Evolutionary conservation across 73 alveolate species (phyloP).

Genomic region (Tetrahymena elliotti): DNA sequence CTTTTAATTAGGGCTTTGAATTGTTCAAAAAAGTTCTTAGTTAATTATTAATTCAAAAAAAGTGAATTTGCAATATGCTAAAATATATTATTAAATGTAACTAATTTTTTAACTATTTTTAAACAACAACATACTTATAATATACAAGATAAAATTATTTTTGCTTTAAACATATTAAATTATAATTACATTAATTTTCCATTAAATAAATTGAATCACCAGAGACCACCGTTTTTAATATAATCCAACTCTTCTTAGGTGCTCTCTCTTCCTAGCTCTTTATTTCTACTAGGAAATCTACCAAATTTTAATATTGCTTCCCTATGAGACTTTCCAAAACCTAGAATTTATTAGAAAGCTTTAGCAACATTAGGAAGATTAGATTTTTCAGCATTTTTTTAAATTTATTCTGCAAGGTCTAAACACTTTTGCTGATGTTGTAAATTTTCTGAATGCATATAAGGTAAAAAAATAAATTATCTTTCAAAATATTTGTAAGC

Average conservation of each 20-base stretch:
- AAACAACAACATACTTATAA: too few relatives aligned
- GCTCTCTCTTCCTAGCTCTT: not conserved
- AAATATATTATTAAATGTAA: too few relatives aligned
- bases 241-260: not conserved
- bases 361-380: not conserved
- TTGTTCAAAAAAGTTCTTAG: too few relatives aligned
- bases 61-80: too few relatives aligned
- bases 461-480: not conserved
- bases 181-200: too few relatives aligned
- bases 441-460: not conserved
- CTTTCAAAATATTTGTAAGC: not conserved
- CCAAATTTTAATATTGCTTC: not conserved
- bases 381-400: not conserved
- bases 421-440: not conserved
- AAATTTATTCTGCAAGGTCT: not conserved
- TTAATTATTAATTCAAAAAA: too few relatives aligned
- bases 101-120: too few relatives aligned
- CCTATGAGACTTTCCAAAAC: not conserved
- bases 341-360: not conserved
- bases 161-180: too few relatives aligned
- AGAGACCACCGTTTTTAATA: not conserved
- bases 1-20: too few relatives aligned
- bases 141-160: too few relatives aligned
- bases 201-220: too few relatives aligned
- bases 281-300: not conserved